phyloP scores from a whole-genome alignment of 768 basidiomycete genomes.

The Mycena capillaripes region DNA sequence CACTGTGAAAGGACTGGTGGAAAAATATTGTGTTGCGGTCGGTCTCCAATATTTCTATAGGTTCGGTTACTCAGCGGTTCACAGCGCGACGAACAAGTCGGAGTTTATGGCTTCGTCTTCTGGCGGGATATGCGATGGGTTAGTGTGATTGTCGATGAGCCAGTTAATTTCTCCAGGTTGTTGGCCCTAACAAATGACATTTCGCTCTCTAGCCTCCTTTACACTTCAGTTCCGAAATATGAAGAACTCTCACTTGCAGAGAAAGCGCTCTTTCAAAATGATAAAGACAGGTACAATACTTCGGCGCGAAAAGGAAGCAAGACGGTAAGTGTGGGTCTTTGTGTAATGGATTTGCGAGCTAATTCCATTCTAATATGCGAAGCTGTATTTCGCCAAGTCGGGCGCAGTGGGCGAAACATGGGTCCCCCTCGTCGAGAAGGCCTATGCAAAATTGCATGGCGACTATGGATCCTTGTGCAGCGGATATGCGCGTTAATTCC shows the following conservation, averaged over 20 bases:
- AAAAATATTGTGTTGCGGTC: constrained; percentile 52
- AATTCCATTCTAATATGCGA: no score
- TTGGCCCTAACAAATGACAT: neutral
- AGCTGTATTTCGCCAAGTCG: constrained; percentile 49
- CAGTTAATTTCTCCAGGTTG: constrained; percentile 29
- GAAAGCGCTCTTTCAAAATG: constrained; percentile 49
- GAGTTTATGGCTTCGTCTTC: constrained; percentile 55
- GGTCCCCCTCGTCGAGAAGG: constrained; percentile 48
- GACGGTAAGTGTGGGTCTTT: no score
- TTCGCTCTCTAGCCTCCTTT: constrained; percentile 44
- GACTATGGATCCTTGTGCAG: constrained; percentile 47
- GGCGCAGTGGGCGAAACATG: constrained; percentile 46
- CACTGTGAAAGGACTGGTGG: constrained; percentile 46
- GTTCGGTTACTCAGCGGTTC: constrained; percentile 4
- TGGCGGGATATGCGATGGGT: constrained; percentile 50
- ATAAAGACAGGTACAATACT: constrained; percentile 48
- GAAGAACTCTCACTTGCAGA: constrained; percentile 46
- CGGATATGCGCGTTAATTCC: constrained; percentile 36
- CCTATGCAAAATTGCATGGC: constrained; percentile 51
- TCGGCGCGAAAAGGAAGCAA: constrained; percentile 49
- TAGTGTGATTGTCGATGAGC: constrained; percentile 54
- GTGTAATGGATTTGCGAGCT: no score
- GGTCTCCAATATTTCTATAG: neutral
- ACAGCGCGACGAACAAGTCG: constrained; percentile 46
- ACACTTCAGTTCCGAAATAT: constrained; percentile 47